Evolutionary conservation across 345 rosid genomes (phyloP).

Genomic region (Linum usitatissimum): DNA sequence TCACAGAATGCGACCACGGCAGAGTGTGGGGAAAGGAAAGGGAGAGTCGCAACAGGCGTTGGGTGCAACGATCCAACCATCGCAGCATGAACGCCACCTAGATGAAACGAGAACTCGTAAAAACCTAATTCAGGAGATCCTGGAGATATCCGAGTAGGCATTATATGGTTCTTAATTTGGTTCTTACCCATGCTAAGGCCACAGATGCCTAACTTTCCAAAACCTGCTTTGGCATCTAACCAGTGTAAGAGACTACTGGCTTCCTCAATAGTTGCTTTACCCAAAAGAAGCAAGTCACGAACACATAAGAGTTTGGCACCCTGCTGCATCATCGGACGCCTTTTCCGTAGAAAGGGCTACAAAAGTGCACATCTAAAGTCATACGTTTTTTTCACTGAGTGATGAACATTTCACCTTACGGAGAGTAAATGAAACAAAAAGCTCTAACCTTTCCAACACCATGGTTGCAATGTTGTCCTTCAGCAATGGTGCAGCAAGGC

Average conservation of each 20-base stretch:
- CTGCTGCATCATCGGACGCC: slow-evolving; percentile 78
- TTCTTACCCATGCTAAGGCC: slow-evolving; percentile 98
- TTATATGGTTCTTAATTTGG: too few species aligned
- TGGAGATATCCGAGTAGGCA: too few species aligned
- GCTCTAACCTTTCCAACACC: slow-evolving; percentile 85
- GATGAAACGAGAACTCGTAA: not conserved
- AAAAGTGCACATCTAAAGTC: slow-evolving; percentile 20
- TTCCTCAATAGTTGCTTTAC: slow-evolving; percentile 92
- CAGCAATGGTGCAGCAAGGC: slow-evolving; percentile 84
- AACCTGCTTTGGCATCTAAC: slow-evolving; percentile 77
- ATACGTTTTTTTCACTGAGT: not conserved
- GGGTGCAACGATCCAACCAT: slow-evolving; percentile 99
- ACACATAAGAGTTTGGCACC: slow-evolving; percentile 90
- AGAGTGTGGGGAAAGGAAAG: slow-evolving; percentile 95
- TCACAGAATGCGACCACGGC: slow-evolving; percentile 99
- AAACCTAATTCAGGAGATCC: too few species aligned
- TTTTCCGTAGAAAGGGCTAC: slow-evolving; percentile 88
- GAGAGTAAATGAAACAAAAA: slow-evolving; percentile 10
- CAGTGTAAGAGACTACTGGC: slow-evolving; percentile 81
- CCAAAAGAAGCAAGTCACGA: slow-evolving; percentile 88
- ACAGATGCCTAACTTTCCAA: slow-evolving; percentile 90
- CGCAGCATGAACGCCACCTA: slow-evolving; percentile 98
- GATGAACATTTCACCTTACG: slow-evolving; percentile 6
- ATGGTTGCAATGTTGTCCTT: slow-evolving; percentile 88
- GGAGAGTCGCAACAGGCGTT: slow-evolving; percentile 87